phyloP scores from a whole-genome alignment of 805 yeast genomes.

The Yamadazyma laniorum region DNA sequence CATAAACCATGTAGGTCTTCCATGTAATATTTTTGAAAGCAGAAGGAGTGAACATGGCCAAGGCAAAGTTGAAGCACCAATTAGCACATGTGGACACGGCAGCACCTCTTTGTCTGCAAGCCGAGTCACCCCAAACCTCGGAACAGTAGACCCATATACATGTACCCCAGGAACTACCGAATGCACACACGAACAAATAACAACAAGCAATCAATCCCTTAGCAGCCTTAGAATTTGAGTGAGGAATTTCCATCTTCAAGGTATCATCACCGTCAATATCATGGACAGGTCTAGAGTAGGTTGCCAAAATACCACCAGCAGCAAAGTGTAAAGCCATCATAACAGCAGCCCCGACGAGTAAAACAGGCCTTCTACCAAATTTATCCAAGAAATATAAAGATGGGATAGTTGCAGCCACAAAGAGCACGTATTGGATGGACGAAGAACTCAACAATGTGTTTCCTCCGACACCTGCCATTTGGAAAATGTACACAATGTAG shows the following conservation, averaged over 20 bases:
- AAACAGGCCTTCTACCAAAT: constrained; percentile 63
- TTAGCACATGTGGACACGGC: constrained; percentile 65
- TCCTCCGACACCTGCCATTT: constrained; percentile 59
- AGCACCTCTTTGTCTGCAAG: constrained; percentile 60
- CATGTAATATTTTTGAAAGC: constrained; percentile 52
- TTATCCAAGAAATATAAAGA: constrained; percentile 56
- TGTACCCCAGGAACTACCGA: constrained; percentile 51
- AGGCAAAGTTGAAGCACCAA: constrained; percentile 63
- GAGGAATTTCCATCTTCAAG: constrained; percentile 33
- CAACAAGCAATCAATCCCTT: constrained; percentile 45
- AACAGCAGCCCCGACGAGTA: constrained; percentile 42
- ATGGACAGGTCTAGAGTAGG: constrained; percentile 26
- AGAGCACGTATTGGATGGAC: constrained; percentile 54
- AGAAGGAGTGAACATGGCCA: constrained; percentile 61
- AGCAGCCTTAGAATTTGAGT: constrained; percentile 33
- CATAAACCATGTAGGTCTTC: constrained; percentile 55
- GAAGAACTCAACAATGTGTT: constrained; percentile 50
- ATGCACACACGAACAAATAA: constrained; percentile 52
- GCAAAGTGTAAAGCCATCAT: constrained; percentile 39
- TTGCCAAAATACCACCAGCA: constrained; percentile 36
- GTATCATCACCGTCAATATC: constrained; percentile 25
- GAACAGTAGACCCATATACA: constrained; percentile 61
- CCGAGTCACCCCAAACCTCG: constrained; percentile 52
- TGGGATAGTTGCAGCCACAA: constrained; percentile 54
- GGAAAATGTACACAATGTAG: constrained; percentile 61